Conservation (phyloP, 2,329 filamentous ascomycete species). For the Sclerotinia borealis region DNA sequence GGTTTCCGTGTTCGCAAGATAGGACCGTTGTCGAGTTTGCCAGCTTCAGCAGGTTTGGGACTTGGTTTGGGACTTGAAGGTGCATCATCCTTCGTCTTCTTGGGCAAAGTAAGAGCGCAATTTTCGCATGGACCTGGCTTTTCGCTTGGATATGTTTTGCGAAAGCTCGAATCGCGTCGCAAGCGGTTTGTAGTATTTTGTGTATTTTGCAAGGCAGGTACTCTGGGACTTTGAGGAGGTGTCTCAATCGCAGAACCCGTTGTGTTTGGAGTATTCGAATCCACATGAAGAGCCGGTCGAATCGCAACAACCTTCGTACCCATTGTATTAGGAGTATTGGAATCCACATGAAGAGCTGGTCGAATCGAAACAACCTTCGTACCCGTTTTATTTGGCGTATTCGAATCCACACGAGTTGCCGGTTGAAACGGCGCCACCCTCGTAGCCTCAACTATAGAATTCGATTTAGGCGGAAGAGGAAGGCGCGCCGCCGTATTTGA, state of each 20-base stretch:
- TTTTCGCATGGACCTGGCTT: conserved; percentile 61
- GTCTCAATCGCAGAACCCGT: conserved; percentile 46
- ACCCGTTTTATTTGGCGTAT: conserved; percentile 28
- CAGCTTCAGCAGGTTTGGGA: not conserved
- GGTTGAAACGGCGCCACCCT: conserved; percentile 10
- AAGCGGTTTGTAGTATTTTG: conserved; percentile 26
- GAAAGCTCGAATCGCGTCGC: conserved; percentile 53
- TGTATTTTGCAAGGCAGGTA: conserved; percentile 33
- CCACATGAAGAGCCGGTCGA: not conserved
- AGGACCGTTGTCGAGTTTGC: conserved; percentile 36
- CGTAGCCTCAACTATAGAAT: conserved; percentile 15
- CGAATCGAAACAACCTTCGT: conserved; percentile 13
- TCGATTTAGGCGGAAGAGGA: conserved; percentile 15
- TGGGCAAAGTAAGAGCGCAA: conserved; percentile 60
- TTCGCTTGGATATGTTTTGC: conserved; percentile 58
- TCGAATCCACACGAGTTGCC: not conserved
- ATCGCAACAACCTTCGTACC: conserved; percentile 20
- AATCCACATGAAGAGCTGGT: not conserved
- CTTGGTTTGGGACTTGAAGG: conserved; percentile 13
- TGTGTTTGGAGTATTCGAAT: conserved; percentile 18
- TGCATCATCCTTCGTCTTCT: conserved; percentile 34
- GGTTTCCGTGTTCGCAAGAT: conserved; percentile 56
- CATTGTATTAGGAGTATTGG: conserved; percentile 23
- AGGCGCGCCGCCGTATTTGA: conserved; percentile 10
- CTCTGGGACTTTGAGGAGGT: conserved; percentile 51